A percentile compares a stretch with the other conserved stretches of the same genome.
phyloP scores from a whole-genome alignment of 177 flowering plant genomes.

The Tripterygium wilfordii region DNA sequence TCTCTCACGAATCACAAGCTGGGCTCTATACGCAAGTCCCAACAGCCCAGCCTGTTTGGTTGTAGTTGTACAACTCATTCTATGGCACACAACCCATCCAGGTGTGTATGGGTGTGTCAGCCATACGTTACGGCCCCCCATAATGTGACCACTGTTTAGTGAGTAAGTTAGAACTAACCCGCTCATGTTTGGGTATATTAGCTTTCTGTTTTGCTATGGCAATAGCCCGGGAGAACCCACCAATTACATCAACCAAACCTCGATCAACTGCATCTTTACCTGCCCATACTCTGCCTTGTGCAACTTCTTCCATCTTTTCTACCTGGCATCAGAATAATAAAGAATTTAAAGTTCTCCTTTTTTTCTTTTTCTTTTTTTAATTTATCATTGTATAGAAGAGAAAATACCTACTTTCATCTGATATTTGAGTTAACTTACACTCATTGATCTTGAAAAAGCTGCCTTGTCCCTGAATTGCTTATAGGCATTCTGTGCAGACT shows the following conservation, averaged over 20 bases:
- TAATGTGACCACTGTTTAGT: too few relatives aligned
- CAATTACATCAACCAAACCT: slow-evolving; percentile 89
- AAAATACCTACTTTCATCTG: background rate
- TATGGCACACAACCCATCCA: too few relatives aligned
- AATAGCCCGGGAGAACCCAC: slow-evolving; percentile 82
- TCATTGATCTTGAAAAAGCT: slow-evolving; percentile 89
- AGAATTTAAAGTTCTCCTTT: background rate
- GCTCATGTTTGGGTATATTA: slow-evolving; percentile 61
- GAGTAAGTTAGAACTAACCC: slow-evolving; percentile 35
- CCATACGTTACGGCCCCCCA: too few relatives aligned
- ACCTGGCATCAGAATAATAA: slow-evolving; percentile 28
- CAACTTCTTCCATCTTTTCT: slow-evolving; percentile 84
- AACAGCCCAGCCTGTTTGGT: too few relatives aligned
- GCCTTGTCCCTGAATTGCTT: slow-evolving; percentile 80
- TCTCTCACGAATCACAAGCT: too few relatives aligned
- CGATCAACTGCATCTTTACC: slow-evolving; percentile 80
- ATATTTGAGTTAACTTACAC: slow-evolving; percentile 24
- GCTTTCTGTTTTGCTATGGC: slow-evolving; percentile 93
- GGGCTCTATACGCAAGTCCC: too few relatives aligned
- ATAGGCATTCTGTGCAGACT: slow-evolving; percentile 73
- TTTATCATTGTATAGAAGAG: background rate
- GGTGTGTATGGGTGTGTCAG: too few relatives aligned
- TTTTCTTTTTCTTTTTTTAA: background rate
- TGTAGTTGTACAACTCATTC: too few relatives aligned
- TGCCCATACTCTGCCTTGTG: slow-evolving; percentile 97